Base-by-base conservation (phyloP, 1,139 yeast species). In the Sugiyamaella grinbergsii region DNA sequence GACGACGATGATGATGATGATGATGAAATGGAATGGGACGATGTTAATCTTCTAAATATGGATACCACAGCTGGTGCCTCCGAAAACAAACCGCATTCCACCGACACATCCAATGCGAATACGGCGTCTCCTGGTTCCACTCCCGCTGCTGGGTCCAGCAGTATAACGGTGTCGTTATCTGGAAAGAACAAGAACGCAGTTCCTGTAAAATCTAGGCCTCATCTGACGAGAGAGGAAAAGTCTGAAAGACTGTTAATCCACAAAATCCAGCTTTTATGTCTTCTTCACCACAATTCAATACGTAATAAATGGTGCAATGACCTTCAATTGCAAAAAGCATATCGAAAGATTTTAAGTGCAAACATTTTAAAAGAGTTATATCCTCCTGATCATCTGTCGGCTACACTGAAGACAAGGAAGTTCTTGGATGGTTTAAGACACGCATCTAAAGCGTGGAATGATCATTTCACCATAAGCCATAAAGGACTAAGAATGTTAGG, bases 241-340 rank as follows among this genome's bases (percentile, higher is more conserved):
- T 62, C 64, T 0, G 67, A 63, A 37, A 71, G 96, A 24, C 69
- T 71, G 43, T 56, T 66, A 0, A 68, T 82, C n/a, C 97, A 91
- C 65, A 77, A 80, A 67, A 61, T 77, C 52, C 79, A 80, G 57
- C 59, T 91, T 2, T 71, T 79, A 13, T 64, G 78, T 40, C 77
- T 87, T 77, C 64, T 85, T 28, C 66, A 76, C 3, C 95, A 86
- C 65, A 94, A 89, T 0, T 73, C 75, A 1, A 59, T 80, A 1
- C 73, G 95, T 15, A 91, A 89, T 64, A 60, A 69, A n/a, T 89
- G 96, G 95, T 78, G 90, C 54, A 81, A 80, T 55, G 80, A 82
- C 59, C 60, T 65, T 3, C 61, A 62, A 1, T 63, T 87, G 5
- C 46, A 59, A 15, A 47, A 45, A 28, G 55, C 56, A 18, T 59